Evolutionary conservation across 1,284 basidiomycete genomes (phyloP), one percentile per base, ranked within the genome.

Genomic region (Ceratobasidium sp.): DNA sequence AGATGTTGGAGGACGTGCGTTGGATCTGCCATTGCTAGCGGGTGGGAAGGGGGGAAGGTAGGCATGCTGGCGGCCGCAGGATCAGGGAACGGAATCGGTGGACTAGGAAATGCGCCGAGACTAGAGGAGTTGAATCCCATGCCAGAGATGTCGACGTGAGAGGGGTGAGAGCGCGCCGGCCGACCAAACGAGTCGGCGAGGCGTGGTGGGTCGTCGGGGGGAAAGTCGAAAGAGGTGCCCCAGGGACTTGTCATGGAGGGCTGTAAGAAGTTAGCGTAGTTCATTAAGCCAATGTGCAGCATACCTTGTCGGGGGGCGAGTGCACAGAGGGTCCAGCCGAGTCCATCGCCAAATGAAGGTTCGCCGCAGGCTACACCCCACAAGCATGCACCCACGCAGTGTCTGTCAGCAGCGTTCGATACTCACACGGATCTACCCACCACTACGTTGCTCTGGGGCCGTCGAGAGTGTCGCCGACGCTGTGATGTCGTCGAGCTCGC

Each of bases 21-120:
- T 41, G 63, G 63, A n/a, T 66, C 63, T 46, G 63, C 49, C 63
- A 66, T 52, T 9, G 63, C 63, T 3, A 66, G 49, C 32, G 63
- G 63, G 26, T 66, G 63, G 13, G 46, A 23, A 4, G 63, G 63
- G 5, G 63, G 49, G 47, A 66, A 66, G 2, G 30, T 16, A 1
- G 63, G 63, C 30, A 66, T 8, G 49, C 32, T 66, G 30, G 28
- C 44, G 23, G 61, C 21, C 14, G 46, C 28, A 3, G 63, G 32
- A 43, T 66, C 63, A 4, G 47, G 47, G 49, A 66, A 66, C 26
- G 63, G 35, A 35, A 66, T 35, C 5, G 63, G 49, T 3, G 63
- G 63, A 35, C 63, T 66, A 18, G 47, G 49, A 23, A 66, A 66
- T 4, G 63, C 49, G 18, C 62, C 46, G 21, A 66, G 8, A 32